Conservation (phyloP, 1,284 basidiomycete genomes). For the Ustilago curta region DNA sequence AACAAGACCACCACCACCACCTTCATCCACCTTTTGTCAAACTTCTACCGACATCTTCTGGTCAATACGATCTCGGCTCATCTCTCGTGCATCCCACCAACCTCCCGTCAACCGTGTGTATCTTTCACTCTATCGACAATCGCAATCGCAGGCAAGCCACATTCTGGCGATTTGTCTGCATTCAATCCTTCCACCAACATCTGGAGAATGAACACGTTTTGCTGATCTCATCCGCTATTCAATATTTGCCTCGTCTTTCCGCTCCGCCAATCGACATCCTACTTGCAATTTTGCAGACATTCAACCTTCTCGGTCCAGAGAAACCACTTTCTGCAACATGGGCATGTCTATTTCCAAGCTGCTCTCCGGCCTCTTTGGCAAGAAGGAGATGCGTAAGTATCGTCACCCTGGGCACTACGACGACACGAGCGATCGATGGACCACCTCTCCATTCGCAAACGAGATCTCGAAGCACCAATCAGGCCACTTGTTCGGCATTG, state of each 20-base stretch:
- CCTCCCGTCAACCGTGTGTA: constrained; percentile 24
- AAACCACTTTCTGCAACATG: constrained; percentile 50
- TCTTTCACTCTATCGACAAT: constrained; percentile 5
- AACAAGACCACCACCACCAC: constrained; percentile 11
- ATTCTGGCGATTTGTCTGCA: background rate
- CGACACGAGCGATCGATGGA: constrained; percentile 9
- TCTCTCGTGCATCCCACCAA: background rate
- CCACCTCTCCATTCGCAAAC: background rate
- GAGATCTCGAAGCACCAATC: background rate
- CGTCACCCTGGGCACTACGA: background rate
- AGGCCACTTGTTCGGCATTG: background rate
- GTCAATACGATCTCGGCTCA: constrained; percentile 7
- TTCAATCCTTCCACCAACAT: background rate
- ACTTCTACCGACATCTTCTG: constrained; percentile 14
- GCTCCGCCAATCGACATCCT: background rate
- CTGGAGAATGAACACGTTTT: constrained; percentile 7
- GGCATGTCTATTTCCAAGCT: constrained; percentile 68
- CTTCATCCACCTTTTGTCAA: constrained; percentile 4
- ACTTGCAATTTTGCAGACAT: background rate
- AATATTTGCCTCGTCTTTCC: constrained; percentile 1
- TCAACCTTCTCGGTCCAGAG: constrained; percentile 48
- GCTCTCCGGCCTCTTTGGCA: constrained; percentile 69
- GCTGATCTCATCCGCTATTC: constrained; percentile 19
- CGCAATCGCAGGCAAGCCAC: background rate
- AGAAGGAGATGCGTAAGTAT: constrained; percentile 68